Evolutionary conservation across 257 asterid genomes (phyloP), one percentile per base, ranked within the genome.

Genomic region (Henckelia pumila): DNA sequence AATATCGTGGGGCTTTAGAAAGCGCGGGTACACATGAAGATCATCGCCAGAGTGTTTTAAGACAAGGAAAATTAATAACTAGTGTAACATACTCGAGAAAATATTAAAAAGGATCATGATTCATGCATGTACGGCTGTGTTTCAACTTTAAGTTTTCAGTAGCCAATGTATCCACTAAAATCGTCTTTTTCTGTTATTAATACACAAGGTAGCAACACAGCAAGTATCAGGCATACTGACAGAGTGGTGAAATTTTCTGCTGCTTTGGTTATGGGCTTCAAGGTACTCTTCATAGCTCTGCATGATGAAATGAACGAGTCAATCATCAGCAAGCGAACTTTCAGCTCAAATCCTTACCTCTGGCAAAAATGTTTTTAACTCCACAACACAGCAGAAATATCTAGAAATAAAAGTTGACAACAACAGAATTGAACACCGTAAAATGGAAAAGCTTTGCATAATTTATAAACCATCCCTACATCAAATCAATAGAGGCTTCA

Each of bases 201-300:
- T 61, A 40, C 60, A 73, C 63, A 70, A 58, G 67, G 65, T 29
- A 73, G 30, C 19, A 71, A 64, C 59, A 52, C 52, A 61, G 57
- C 29, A 32, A 23, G 55, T 35, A 61, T 56, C 61, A 65, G 78
- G 68, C 55, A 66, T 70, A 80, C 98, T 86, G 67, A 92, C 98
- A 82, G 79, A 73, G 57, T 67, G 81, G 75, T 80, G 76, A 10
- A 56, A 65, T 80, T 70, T 85, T 82, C 79, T 75, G 80, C 72
- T 66, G 71, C 81, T 76, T 78, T 79, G 84, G 74, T 78, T 76
- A 78, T 86, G 88, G 69, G 96, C 97, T 77, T 89, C 98, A 69
- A 89, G 77, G 73, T 92, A 92, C 73, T 92, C 97, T 81, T 92
- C 98, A 86, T 92, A 92, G 22, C 93, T 88, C 98, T 92, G 87